These are phyloP conservation scores for Saccharum officinarum DNA, from an alignment of 176 grass and related monocot species.

Conservation along the genomic window DNA sequence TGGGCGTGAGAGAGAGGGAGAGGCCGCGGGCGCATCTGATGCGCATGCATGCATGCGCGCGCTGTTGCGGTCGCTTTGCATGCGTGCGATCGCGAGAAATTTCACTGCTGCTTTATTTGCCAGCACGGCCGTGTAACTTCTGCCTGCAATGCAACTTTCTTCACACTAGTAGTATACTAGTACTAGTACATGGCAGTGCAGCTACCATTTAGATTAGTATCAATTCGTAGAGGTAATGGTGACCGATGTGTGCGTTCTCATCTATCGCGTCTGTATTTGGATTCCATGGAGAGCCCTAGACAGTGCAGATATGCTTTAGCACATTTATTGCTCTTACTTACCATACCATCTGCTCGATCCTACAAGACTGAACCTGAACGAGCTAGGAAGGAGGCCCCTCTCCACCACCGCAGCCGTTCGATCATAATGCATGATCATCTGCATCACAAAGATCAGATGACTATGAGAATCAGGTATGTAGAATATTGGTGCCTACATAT, in stretches of 20 bases:
- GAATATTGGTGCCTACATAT: too few species aligned
- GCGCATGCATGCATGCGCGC: not conserved
- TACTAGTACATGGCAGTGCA: slow-evolving; percentile 7
- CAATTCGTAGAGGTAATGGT: slow-evolving; percentile 40
- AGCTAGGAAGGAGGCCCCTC: too few species aligned
- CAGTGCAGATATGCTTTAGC: not conserved
- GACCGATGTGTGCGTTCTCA: slow-evolving; percentile 8
- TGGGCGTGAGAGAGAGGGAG: not conserved
- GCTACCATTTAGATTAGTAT: slow-evolving; percentile 53
- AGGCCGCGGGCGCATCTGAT: not conserved
- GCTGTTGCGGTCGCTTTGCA: too few species aligned
- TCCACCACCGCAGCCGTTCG: too few species aligned
- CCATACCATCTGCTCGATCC: not conserved
- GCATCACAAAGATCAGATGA: too few species aligned
- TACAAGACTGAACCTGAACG: too few species aligned
- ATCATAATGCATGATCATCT: too few species aligned
- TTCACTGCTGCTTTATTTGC: slow-evolving; percentile 17
- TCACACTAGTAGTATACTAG: not conserved
- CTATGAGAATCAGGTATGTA: too few species aligned
- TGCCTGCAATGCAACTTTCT: slow-evolving; percentile 12
- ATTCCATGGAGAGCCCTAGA: not conserved
- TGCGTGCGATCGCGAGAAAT: not conserved
- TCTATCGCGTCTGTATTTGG: slow-evolving; percentile 12
- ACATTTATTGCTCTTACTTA: not conserved
- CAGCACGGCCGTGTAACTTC: slow-evolving; percentile 23